Percentiles rank a stretch among this genome's conserved stretches.
Evolutionary conservation across 352 stramenopile species (phyloP).

Genomic region (Aphanomyces stellatus): DNA sequence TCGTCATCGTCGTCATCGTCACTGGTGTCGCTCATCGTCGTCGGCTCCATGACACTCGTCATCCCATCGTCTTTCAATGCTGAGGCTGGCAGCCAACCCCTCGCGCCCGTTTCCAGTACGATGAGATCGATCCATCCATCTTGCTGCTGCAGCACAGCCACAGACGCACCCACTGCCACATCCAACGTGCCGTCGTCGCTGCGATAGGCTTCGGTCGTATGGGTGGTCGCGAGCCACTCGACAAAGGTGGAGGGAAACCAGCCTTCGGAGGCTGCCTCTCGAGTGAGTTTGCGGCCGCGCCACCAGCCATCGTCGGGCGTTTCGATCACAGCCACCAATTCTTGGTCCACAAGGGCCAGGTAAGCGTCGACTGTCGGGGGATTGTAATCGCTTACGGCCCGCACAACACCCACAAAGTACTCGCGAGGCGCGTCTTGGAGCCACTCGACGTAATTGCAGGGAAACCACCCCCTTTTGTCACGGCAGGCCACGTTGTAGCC

Average conservation of each 20-base stretch:
- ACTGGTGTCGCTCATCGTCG: background rate
- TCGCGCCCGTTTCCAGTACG: background rate
- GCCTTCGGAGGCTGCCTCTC: background rate
- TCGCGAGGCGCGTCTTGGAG: background rate
- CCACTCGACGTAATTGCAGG: constrained; percentile 45
- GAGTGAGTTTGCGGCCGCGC: background rate
- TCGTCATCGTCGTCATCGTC: constrained; percentile 2
- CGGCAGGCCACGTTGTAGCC: background rate
- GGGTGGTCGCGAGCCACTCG: constrained; percentile 8
- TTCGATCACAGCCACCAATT: background rate
- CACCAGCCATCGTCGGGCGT: background rate
- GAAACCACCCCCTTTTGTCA: constrained; percentile 31
- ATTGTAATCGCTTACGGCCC: background rate
- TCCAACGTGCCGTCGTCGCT: background rate
- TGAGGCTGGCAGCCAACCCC: constrained; percentile 15
- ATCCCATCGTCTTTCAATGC: too few relatives aligned
- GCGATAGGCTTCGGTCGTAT: background rate
- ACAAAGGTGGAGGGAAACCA: constrained; percentile 9
- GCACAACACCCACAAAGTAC: background rate
- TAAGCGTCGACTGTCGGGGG: background rate
- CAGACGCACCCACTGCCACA: background rate
- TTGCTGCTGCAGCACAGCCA: background rate
- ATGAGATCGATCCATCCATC: background rate
- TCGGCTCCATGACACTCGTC: too few relatives aligned
- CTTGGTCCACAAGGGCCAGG: background rate